These are phyloP conservation scores for Oemleria cerasiformis DNA, from an alignment of 306 rosid species.

Conservation along the genomic window DNA sequence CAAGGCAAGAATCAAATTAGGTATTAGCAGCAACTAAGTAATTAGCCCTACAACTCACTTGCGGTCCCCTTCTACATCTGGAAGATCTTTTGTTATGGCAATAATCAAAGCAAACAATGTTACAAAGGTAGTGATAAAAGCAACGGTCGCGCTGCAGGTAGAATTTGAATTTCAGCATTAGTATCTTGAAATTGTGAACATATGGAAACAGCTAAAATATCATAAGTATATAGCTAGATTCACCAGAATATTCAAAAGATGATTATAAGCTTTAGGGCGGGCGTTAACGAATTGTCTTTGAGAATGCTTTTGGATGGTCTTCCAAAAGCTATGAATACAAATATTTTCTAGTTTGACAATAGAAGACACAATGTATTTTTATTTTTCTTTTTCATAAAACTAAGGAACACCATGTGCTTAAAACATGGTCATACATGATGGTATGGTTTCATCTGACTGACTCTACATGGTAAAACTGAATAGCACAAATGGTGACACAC, in stretches of 20 bases:
- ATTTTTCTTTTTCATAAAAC: no score
- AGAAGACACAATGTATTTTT: no score
- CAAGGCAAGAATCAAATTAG: not conserved
- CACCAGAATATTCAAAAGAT: constrained; percentile 1
- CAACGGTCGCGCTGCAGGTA: constrained; percentile 84
- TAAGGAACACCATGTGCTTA: not conserved
- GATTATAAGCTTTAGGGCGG: no score
- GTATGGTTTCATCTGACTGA: constrained; percentile 10
- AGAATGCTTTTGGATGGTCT: no score
- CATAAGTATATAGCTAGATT: not conserved
- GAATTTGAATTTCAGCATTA: constrained; percentile 19
- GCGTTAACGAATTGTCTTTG: no score
- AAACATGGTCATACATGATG: not conserved
- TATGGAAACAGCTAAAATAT: not conserved
- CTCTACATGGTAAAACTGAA: constrained; percentile 18
- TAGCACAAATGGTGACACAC: constrained; percentile 42
- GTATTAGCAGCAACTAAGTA: constrained; percentile 20
- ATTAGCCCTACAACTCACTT: constrained; percentile 53
- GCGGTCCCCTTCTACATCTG: constrained; percentile 96
- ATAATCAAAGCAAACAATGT: constrained; percentile 88
- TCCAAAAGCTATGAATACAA: not conserved
- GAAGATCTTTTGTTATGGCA: constrained; percentile 97
- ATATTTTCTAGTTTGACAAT: no score
- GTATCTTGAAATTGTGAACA: constrained; percentile 13
- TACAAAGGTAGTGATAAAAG: constrained; percentile 87